Evolutionary conservation across 2,329 filamentous ascomycete genomes (phyloP).

Genomic region (Aspergillus eucalypticola): DNA sequence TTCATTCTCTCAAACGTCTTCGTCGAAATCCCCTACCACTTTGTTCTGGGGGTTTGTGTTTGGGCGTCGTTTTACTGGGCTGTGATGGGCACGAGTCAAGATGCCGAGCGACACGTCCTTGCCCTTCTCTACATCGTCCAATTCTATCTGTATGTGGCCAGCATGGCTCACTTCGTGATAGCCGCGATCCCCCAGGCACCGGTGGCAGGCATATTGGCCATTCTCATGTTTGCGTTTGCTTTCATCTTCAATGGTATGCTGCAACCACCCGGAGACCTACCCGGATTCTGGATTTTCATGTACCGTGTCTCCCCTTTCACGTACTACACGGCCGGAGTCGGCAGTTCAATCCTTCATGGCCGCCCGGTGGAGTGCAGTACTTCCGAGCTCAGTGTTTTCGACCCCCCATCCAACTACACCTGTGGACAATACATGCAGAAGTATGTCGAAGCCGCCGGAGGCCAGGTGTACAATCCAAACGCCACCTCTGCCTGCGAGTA

Average conservation of each 20-base stretch:
- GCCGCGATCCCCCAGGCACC: constrained; percentile 73
- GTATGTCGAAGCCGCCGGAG: neutral
- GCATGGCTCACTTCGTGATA: constrained; percentile 78
- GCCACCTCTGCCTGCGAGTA: constrained; percentile 5
- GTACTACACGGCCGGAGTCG: constrained; percentile 20
- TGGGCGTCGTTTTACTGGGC: constrained; percentile 86
- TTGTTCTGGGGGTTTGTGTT: constrained; percentile 70
- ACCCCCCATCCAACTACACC: constrained; percentile 1
- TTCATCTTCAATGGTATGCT: constrained; percentile 74
- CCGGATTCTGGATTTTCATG: constrained; percentile 67
- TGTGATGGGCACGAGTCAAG: constrained; percentile 62
- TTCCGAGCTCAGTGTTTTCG: constrained; percentile 4
- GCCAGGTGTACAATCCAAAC: neutral
- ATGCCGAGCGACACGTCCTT: constrained; percentile 66
- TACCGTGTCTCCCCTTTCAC: constrained; percentile 61
- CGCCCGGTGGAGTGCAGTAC: constrained; percentile 2
- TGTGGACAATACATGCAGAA: constrained; percentile 6
- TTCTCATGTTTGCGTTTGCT: constrained; percentile 76
- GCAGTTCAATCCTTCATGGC: neutral
- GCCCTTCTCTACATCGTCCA: constrained; percentile 75
- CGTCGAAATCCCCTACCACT: constrained; percentile 83
- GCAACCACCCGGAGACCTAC: constrained; percentile 64
- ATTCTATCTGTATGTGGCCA: constrained; percentile 79
- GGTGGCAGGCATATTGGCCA: constrained; percentile 73
- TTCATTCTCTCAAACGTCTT: constrained; percentile 83